phyloP scores from a whole-genome alignment of 805 yeast species.

The Kockiozyma suomiensis region DNA sequence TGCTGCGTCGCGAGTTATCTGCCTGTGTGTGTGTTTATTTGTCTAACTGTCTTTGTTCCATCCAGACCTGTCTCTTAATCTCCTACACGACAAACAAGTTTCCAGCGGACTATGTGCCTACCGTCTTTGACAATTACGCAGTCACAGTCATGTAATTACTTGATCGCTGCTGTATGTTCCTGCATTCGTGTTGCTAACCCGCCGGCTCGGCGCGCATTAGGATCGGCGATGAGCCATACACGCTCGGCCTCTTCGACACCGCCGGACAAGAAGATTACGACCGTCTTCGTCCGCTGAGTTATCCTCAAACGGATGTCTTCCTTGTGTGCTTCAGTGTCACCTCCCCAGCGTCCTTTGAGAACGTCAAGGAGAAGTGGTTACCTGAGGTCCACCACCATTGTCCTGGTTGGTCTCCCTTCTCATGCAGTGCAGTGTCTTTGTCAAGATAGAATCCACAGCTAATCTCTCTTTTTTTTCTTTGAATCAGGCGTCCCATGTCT shows the following conservation, averaged over 20 bases:
- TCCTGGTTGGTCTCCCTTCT: conserved; percentile 47
- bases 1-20: neutral
- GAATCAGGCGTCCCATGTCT: conserved; percentile 82
- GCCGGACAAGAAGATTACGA: conserved; percentile 99
- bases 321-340: conserved; percentile 95
- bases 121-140: conserved; percentile 69
- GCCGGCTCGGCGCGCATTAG: conserved; percentile 10
- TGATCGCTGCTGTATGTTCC: neutral
- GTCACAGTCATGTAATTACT: conserved; percentile 70
- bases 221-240: conserved; percentile 98
- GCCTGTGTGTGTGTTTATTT: neutral
- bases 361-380: conserved; percentile 97
- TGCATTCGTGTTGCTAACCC: neutral
- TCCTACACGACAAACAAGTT: conserved; percentile 96
- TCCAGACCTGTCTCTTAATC: conserved; percentile 81
- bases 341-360: conserved; percentile 95
- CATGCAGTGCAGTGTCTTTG: no score
- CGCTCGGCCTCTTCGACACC: conserved; percentile 95
- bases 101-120: conserved; percentile 97
- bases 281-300: conserved; percentile 91
- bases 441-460: neutral
- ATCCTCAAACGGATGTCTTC: conserved; percentile 96
- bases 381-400: conserved; percentile 98
- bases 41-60: neutral
- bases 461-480: neutral